Percentiles rank a stretch among this genome's conserved stretches.
Evolutionary conservation across 2,329 filamentous ascomycete genomes (phyloP).

Genomic region (Penicillium decumbens): DNA sequence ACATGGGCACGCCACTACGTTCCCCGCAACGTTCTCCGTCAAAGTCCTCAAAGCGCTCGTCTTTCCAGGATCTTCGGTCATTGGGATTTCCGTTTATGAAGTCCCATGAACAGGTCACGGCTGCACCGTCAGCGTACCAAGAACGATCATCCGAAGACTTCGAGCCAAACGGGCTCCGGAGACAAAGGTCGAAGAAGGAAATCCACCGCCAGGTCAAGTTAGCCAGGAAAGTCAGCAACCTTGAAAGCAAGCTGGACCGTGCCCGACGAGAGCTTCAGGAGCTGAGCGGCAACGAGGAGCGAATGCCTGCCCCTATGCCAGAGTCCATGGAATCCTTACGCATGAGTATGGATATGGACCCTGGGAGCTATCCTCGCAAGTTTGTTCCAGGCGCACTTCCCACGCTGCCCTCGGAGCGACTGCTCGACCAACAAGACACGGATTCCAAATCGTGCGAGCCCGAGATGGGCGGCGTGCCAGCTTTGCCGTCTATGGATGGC

Average conservation of each 20-base stretch:
- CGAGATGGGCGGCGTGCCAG: conserved; percentile 7
- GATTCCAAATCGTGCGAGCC: conserved; percentile 11
- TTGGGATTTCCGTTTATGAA: conserved; percentile 28
- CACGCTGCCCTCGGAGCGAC: conserved; percentile 45
- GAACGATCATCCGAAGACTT: conserved; percentile 23
- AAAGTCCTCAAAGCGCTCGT: conserved; percentile 29
- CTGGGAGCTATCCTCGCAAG: conserved; percentile 27
- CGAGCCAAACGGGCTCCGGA: conserved; percentile 36
- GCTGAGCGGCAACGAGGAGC: conserved; percentile 41
- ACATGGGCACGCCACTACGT: conserved; percentile 3
- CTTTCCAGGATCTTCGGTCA: conserved; percentile 36
- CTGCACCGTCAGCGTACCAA: conserved; percentile 12
- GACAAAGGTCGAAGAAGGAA: conserved; percentile 53
- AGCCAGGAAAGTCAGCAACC: conserved; percentile 56
- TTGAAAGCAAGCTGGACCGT: conserved; percentile 55
- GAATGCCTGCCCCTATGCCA: conserved; percentile 10
- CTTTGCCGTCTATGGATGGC: conserved; percentile 14
- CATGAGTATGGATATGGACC: conserved; percentile 24
- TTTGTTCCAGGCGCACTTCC: conserved; percentile 44
- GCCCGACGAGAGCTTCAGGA: conserved; percentile 53
- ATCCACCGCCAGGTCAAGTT: conserved; percentile 55
- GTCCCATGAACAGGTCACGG: conserved; percentile 27
- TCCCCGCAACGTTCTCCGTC: conserved; percentile 18
- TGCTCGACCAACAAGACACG: conserved; percentile 35
- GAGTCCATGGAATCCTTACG: conserved; percentile 10